Evolutionary conservation across 345 rosid species (phyloP).

Genomic region (Dipteronia sinensis): DNA sequence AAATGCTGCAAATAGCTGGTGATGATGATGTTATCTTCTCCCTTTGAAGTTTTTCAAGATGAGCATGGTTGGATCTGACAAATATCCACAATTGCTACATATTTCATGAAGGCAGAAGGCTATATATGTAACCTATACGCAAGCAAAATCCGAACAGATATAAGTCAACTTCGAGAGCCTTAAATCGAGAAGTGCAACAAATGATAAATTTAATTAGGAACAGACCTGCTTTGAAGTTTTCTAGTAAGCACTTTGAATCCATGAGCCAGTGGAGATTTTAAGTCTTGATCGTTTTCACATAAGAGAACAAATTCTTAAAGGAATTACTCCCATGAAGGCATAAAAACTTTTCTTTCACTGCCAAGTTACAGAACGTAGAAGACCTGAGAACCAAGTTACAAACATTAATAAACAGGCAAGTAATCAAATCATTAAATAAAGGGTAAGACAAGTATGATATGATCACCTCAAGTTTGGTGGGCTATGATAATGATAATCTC

Average conservation of each 20-base stretch:
- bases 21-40: no score
- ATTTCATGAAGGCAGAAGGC: background rate
- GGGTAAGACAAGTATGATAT: background rate
- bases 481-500: background rate
- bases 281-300: background rate
- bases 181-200: background rate
- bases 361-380: background rate
- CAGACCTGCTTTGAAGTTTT: background rate
- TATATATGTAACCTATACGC: background rate
- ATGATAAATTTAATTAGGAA: no score
- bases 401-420: background rate
- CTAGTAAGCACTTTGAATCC: background rate
- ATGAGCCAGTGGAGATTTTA: background rate
- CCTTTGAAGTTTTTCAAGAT: background rate
- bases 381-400: background rate
- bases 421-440: background rate
- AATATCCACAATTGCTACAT: background rate
- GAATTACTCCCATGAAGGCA: background rate
- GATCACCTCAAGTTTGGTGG: conserved; percentile 2
- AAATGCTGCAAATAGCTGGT: no score
- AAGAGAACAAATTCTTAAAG: background rate
- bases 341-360: background rate
- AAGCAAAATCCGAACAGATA: conserved; percentile 4
- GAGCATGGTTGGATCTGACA: background rate
- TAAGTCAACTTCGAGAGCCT: background rate